Conservation (phyloP, 352 stramenopile genomes). For the Globisporangium perplexum region DNA sequence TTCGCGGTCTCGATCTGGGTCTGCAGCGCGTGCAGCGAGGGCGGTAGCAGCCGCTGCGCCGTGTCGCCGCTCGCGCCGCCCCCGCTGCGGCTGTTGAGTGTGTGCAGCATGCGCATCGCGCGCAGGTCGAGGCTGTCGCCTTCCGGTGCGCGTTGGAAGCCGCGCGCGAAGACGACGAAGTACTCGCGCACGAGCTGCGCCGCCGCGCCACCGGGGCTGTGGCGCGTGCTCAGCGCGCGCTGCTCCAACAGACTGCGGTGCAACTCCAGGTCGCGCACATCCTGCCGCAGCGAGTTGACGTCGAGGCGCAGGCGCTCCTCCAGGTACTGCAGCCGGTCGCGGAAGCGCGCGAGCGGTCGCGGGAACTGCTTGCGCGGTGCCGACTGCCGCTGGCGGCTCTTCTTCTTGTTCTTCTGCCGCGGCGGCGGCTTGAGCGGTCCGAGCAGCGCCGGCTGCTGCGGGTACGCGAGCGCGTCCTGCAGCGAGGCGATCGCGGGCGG, state of each 20-base stretch:
- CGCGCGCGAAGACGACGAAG: conserved; percentile 17
- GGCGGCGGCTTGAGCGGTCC: not conserved
- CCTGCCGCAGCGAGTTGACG: conserved; percentile 20
- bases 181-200: conserved; percentile 17
- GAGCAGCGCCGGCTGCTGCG: conserved; percentile 5
- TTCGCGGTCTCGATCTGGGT: conserved; percentile 4
- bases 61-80: not conserved
- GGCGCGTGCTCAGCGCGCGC: conserved; percentile 9
- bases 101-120: not conserved
- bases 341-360: conserved; percentile 10
- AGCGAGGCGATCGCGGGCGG: conserved; percentile 5
- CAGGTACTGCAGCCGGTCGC: conserved; percentile 18
- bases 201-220: conserved; percentile 2
- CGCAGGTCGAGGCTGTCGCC: not conserved
- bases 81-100: not conserved
- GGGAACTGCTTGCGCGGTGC: conserved; percentile 11
- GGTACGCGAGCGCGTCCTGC: conserved; percentile 9
- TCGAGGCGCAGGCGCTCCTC: conserved; percentile 22
- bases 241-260: conserved; percentile 7
- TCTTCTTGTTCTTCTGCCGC: not conserved
- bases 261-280: conserved; percentile 20
- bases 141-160: conserved; percentile 7
- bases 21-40: not conserved
- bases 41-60: not conserved
- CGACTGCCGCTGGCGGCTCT: not conserved